These are phyloP conservation scores for Cinchona pubescens DNA, from an alignment of 257 asterid genomes.

Conservation along the genomic window DNA sequence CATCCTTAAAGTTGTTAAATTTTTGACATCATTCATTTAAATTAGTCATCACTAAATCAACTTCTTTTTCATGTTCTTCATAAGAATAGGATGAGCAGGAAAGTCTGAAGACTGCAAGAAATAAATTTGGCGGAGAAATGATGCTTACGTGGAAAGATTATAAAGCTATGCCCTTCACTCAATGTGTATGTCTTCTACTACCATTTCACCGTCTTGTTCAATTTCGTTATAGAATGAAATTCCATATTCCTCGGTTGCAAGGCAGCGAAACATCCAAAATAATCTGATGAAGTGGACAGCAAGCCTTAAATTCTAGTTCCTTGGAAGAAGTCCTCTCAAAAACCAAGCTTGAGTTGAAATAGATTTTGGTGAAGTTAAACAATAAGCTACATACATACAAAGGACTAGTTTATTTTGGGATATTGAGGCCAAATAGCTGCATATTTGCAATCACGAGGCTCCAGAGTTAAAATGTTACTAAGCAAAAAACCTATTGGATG, in stretches of 20 bases:
- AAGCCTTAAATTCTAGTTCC: neutral
- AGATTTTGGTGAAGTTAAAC: neutral
- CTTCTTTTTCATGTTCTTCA: neutral
- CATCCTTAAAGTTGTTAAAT: neutral
- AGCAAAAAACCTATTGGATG: neutral
- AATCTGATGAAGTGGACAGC: neutral
- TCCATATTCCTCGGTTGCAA: neutral
- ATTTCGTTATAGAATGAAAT: neutral
- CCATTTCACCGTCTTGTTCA: neutral
- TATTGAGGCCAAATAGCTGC: neutral
- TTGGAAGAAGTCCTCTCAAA: neutral
- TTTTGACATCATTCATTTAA: neutral
- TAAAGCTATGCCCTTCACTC: constrained; percentile 81
- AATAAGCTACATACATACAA: neutral
- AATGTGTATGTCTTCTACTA: constrained; percentile 56
- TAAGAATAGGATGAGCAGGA: constrained; percentile 72
- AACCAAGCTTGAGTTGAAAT: neutral
- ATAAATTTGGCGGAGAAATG: constrained; percentile 27
- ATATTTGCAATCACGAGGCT: neutral
- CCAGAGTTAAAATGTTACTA: neutral
- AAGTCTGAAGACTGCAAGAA: constrained; percentile 42
- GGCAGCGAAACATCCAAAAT: neutral
- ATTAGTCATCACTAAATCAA: neutral
- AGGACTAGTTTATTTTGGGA: neutral
- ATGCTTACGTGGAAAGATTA: constrained; percentile 81